Evolutionary conservation across 495 filamentous ascomycete genomes (phyloP).

Genomic region (Aspergillus olivimuriae): DNA sequence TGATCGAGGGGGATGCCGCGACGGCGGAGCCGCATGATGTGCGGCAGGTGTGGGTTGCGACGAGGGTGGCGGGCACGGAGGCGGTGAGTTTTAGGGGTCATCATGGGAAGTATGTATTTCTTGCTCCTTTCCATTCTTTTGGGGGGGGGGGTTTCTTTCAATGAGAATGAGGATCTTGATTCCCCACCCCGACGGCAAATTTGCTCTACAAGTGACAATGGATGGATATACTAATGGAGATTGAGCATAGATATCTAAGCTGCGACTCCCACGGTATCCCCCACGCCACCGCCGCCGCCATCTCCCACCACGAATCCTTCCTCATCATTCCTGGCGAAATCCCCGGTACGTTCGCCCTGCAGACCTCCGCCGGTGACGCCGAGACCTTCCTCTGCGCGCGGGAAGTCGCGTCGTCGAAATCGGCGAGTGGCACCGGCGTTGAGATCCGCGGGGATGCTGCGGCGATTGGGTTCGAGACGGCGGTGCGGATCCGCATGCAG

Average conservation of each 20-base stretch:
- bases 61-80: conserved; percentile 74
- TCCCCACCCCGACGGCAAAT: no score
- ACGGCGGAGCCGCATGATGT: conserved; percentile 93
- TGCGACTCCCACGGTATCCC: conserved; percentile 80
- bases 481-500: conserved; percentile 85
- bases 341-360: conserved; percentile 60
- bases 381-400: conserved; percentile 48
- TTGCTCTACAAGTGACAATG: no score
- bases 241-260: conserved; percentile 58
- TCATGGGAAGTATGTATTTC: conserved; percentile 63
- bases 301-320: conserved; percentile 78
- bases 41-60: conserved; percentile 91
- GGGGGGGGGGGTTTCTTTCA: no score
- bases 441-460: conserved; percentile 74
- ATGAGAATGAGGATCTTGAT: no score
- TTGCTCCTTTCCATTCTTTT: not conserved
- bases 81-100: conserved; percentile 77
- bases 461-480: conserved; percentile 65
- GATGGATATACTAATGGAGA: no score
- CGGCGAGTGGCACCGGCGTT: conserved; percentile 29
- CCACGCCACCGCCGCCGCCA: conserved; percentile 69
- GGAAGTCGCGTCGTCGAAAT: conserved; percentile 33
- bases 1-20: conserved; percentile 66
- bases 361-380: conserved; percentile 41
- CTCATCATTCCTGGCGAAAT: conserved; percentile 58